Percentiles rank a stretch among this genome's conserved stretches.
These are phyloP conservation scores for Fagopyrum esculentum DNA, from an alignment of 148 eudicot species.

Conservation along the genomic window DNA sequence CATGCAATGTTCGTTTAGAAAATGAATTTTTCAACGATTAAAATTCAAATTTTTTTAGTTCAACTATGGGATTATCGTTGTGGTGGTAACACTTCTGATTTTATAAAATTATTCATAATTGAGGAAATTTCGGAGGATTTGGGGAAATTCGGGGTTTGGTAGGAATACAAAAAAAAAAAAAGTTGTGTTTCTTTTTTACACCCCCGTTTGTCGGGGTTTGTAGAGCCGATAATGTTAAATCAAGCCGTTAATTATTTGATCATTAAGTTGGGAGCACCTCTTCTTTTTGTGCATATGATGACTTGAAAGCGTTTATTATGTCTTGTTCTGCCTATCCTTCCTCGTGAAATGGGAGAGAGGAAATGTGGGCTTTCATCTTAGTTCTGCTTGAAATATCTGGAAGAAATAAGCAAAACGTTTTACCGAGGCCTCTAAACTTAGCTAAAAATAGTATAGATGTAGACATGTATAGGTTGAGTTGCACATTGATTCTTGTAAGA, in stretches of 20 bases:
- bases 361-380: neutral
- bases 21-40: neutral
- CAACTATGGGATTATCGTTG: neutral
- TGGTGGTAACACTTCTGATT: neutral
- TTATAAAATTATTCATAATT: neutral
- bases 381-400: neutral
- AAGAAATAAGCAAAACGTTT: neutral
- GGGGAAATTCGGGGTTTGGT: neutral
- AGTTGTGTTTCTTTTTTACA: neutral
- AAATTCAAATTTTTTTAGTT: neutral
- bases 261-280: neutral
- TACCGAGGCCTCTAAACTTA: neutral
- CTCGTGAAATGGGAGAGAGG: slow-evolving; percentile 2
- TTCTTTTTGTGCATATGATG: neutral
- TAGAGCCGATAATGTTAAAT: neutral
- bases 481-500: neutral
- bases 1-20: neutral
- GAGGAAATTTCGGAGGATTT: slow-evolving; percentile 5
- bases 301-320: neutral
- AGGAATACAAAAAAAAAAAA: neutral
- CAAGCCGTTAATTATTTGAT: neutral
- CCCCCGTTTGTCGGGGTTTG: neutral
- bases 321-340: neutral
- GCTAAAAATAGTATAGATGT: neutral
- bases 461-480: neutral